Conservation (phyloP, 805 yeast genomes). For the Nakazawaea peltata region DNA sequence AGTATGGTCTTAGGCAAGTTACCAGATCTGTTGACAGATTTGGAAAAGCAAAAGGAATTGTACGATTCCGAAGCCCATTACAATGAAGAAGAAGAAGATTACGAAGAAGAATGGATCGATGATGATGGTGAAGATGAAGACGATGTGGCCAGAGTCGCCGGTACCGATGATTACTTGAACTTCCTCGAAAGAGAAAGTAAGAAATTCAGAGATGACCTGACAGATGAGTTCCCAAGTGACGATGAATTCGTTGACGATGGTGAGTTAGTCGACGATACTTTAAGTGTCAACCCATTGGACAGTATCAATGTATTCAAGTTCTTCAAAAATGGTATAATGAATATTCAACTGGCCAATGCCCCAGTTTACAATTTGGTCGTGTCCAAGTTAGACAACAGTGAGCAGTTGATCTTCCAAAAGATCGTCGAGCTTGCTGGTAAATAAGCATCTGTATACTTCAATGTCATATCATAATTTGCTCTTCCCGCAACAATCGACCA, state of each 20-base stretch:
- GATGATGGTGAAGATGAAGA: conserved; percentile 19
- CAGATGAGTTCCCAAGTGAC: conserved; percentile 36
- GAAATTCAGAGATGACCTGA: conserved; percentile 26
- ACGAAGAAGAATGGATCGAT: conserved; percentile 16
- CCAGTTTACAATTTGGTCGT: conserved; percentile 6
- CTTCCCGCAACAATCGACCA: no score
- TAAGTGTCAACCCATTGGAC: conserved; percentile 75
- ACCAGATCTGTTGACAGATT: conserved; percentile 62
- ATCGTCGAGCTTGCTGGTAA: conserved; percentile 7
- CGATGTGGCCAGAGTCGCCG: conserved; percentile 18
- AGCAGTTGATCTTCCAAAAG: conserved; percentile 7
- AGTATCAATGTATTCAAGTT: conserved; percentile 61
- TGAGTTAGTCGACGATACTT: conserved; percentile 75
- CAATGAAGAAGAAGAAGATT: conserved; percentile 22
- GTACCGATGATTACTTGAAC: conserved; percentile 37
- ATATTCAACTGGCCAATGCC: conserved; percentile 38
- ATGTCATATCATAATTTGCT: no score
- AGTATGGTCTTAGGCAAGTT: conserved; percentile 45
- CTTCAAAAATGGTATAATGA: conserved; percentile 46
- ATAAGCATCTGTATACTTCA: no score
- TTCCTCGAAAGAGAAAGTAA: conserved; percentile 38
- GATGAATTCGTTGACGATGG: conserved; percentile 33
- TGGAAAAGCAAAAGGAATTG: conserved; percentile 56
- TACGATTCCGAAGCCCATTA: conserved; percentile 30
- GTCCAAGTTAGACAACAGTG: conserved; percentile 5